Percentiles rank a stretch among this genome's conserved stretches.
phyloP scores from a whole-genome alignment of 495 filamentous ascomycete genomes.

The Thozetella sp. region DNA sequence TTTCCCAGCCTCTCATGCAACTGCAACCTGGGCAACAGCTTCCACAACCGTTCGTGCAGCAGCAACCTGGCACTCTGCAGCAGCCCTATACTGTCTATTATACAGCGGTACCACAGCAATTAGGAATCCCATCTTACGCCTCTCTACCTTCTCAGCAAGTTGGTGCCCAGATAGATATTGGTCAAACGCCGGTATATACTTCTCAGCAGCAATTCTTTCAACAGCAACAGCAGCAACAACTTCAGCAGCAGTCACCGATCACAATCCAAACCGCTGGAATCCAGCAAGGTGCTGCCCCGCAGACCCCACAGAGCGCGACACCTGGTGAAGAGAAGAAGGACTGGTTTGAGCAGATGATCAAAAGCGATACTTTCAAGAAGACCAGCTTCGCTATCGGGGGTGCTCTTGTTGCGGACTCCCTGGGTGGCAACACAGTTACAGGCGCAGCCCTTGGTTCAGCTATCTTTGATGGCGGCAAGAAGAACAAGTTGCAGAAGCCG shows the following conservation, averaged over 20 bases:
- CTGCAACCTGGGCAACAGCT: conserved; percentile 2
- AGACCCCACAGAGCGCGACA: background rate
- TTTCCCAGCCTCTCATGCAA: background rate
- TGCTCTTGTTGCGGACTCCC: background rate
- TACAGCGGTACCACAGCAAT: background rate
- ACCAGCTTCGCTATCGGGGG: conserved; percentile 5
- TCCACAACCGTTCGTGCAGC: background rate
- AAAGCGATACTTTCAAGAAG: conserved; percentile 6
- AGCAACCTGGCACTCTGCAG: conserved; percentile 1
- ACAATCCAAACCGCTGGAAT: background rate
- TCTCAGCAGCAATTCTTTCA: background rate
- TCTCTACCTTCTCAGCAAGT: background rate
- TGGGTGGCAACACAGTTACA: background rate
- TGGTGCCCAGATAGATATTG: too few relatives aligned
- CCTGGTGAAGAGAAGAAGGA: background rate
- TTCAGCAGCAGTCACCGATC: conserved; percentile 6
- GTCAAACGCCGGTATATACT: background rate
- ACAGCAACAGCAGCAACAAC: background rate
- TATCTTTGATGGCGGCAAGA: background rate
- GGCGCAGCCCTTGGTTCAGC: background rate
- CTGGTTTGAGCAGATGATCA: background rate
- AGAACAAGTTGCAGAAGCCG: conserved; percentile 3
- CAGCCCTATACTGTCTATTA: background rate
- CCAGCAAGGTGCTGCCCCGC: background rate
- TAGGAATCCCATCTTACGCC: background rate